phyloP scores from a whole-genome alignment of 129 eudicot genomes.

The Tanacetum coccineum region DNA sequence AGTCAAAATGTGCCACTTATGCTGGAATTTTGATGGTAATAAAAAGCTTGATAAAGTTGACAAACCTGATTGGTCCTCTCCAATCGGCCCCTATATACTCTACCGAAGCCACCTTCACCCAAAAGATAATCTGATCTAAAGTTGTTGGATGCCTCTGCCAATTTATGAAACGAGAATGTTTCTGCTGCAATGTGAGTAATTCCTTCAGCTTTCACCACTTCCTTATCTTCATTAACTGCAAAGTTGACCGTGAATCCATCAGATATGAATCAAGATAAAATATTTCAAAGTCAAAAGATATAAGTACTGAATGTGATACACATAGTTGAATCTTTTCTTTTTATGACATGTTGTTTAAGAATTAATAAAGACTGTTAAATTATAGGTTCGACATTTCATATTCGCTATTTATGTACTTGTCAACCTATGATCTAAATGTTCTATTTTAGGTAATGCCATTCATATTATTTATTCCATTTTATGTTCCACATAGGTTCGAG shows the following conservation, averaged over 20 bases:
- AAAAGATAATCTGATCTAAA: conserved; percentile 60
- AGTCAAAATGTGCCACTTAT: neutral
- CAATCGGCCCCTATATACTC: conserved; percentile 54
- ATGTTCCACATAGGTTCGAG: no score
- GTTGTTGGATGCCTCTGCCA: conserved; percentile 60
- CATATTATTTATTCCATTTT: no score
- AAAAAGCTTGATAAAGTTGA: neutral
- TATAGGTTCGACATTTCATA: no score
- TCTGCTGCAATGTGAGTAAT: conserved; percentile 57
- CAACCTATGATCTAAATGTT: no score
- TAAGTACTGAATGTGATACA: neutral
- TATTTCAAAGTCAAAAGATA: neutral
- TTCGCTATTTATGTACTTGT: no score
- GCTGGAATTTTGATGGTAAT: neutral
- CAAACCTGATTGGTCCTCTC: conserved; percentile 67
- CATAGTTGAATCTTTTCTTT: no score
- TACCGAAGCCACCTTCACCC: conserved; percentile 78
- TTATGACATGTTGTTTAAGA: no score
- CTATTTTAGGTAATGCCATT: no score
- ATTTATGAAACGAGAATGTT: conserved; percentile 61
- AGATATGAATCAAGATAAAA: conserved; percentile 12
- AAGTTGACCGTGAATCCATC: conserved; percentile 35
- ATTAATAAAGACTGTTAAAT: no score
- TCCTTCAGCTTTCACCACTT: conserved; percentile 41
- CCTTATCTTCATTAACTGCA: conserved; percentile 38